These are phyloP conservation scores for Cucurbita moschata DNA, from an alignment of 306 rosid genomes.

Conservation along the genomic window DNA sequence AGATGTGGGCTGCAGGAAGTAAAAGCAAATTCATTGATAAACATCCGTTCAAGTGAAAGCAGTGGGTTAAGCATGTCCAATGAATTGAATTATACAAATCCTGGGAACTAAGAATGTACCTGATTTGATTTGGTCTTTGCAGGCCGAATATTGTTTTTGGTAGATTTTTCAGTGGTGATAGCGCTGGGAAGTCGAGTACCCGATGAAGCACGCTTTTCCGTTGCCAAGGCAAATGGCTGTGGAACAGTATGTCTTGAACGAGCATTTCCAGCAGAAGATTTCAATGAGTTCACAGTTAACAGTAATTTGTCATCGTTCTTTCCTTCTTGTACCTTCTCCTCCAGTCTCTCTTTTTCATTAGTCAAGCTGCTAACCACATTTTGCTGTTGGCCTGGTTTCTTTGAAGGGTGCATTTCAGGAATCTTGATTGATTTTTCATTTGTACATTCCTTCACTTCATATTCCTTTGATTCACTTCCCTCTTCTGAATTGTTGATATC, in stretches of 20 bases:
- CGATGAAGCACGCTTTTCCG: constrained; percentile 77
- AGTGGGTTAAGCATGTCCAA: neutral
- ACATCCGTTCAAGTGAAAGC: neutral
- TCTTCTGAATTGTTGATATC: constrained; percentile 60
- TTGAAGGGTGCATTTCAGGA: constrained; percentile 16
- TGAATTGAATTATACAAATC: neutral
- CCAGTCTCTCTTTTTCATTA: constrained; percentile 18
- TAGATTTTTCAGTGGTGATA: constrained; percentile 19
- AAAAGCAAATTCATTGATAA: neutral
- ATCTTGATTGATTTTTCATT: constrained; percentile 49
- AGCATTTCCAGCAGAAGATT: constrained; percentile 36
- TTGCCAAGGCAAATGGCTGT: constrained; percentile 85
- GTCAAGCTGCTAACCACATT: constrained; percentile 17
- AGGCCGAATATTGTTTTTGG: constrained; percentile 23
- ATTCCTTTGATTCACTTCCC: constrained; percentile 57
- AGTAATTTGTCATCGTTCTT: constrained; percentile 31
- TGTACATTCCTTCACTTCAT: constrained; percentile 94
- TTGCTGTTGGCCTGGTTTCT: constrained; percentile 23
- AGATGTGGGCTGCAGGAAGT: constrained; percentile 48
- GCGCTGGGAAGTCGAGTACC: constrained; percentile 35
- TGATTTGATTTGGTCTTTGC: constrained; percentile 46
- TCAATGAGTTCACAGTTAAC: constrained; percentile 30
- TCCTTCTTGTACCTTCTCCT: constrained; percentile 30
- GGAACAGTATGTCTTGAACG: constrained; percentile 71
- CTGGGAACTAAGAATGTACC: constrained; percentile 25